Conservation (phyloP, 495 filamentous ascomycete species). For the Aeminium ludgeri region DNA sequence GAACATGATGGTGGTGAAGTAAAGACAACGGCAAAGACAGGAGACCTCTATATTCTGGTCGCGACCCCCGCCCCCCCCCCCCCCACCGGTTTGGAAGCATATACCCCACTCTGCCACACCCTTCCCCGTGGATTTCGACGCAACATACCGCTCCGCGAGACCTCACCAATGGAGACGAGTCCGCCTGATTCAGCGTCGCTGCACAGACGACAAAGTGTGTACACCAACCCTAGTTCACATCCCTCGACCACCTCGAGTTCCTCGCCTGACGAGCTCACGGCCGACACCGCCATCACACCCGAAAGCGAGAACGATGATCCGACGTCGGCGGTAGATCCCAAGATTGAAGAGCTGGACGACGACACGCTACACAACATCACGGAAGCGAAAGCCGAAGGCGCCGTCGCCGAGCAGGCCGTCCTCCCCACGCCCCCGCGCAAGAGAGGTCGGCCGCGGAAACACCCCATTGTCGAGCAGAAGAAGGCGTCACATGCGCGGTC, state of each 20-base stretch:
- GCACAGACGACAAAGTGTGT: conserved; percentile 5
- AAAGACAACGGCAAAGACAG: no score
- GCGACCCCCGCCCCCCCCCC: no score
- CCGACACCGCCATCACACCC: conserved; percentile 14
- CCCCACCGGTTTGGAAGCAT: no score
- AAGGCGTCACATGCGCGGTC: conserved; percentile 76
- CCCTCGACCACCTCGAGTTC: conserved; percentile 23
- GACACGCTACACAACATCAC: conserved; percentile 12
- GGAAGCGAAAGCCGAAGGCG: conserved; percentile 9
- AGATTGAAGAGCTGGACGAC: conserved; percentile 25
- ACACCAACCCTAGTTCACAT: conserved; percentile 21
- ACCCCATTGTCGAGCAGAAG: conserved; percentile 43
- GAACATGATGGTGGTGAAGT: conserved; percentile 14
- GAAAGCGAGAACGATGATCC: conserved; percentile 15
- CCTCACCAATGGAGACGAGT: conserved; percentile 1
- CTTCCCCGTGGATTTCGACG: no score
- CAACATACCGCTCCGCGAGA: no score
- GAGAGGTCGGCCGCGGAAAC: conserved; percentile 71
- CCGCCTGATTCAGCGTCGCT: conserved; percentile 4
- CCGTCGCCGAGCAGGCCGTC: conserved; percentile 15
- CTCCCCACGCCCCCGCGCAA: conserved; percentile 28
- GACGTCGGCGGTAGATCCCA: conserved; percentile 11
- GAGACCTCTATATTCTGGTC: no score
- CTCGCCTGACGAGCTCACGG: conserved; percentile 15
- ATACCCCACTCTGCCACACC: no score